Evolutionary conservation across 164 flowering plant species (phyloP).

Genomic region (Akebia trifoliata): DNA sequence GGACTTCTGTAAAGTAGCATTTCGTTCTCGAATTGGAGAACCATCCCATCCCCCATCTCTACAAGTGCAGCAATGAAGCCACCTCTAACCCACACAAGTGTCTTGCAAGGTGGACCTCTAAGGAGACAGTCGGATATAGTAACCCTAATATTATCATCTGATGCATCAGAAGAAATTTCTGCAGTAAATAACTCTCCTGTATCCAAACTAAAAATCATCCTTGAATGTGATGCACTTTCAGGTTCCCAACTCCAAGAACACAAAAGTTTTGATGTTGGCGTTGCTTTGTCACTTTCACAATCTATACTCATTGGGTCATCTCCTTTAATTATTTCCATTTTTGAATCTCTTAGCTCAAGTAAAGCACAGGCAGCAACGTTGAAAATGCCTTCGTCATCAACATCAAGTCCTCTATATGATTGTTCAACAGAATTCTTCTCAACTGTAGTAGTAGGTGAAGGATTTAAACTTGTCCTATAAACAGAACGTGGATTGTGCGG

Average conservation of each 20-base stretch:
- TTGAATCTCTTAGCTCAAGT: slow-evolving; percentile 60
- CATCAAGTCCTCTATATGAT: slow-evolving; percentile 49
- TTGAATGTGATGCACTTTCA: slow-evolving; percentile 30
- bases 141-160: slow-evolving; percentile 46
- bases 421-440: slow-evolving; percentile 49
- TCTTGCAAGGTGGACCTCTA: slow-evolving; percentile 62
- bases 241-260: slow-evolving; percentile 97
- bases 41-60: slow-evolving; percentile 95
- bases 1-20: slow-evolving; percentile 47
- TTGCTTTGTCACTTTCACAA: slow-evolving; percentile 27
- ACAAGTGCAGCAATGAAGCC: slow-evolving; percentile 69
- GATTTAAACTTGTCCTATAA: slow-evolving; percentile 41
- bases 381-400: slow-evolving; percentile 76
- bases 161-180: slow-evolving; percentile 47
- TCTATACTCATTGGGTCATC: slow-evolving; percentile 92
- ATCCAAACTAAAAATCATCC: slow-evolving; percentile 68
- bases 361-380: slow-evolving; percentile 92
- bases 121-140: slow-evolving; percentile 67
- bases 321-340: slow-evolving; percentile 34
- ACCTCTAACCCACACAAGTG: slow-evolving; percentile 72
- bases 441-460: slow-evolving; percentile 31
- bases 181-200: slow-evolving; percentile 67
- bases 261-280: slow-evolving; percentile 33
- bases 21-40: slow-evolving; percentile 62
- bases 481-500: slow-evolving; percentile 58